Conservation (phyloP, 129 eudicot genomes). For the Pittosporum tobira region DNA sequence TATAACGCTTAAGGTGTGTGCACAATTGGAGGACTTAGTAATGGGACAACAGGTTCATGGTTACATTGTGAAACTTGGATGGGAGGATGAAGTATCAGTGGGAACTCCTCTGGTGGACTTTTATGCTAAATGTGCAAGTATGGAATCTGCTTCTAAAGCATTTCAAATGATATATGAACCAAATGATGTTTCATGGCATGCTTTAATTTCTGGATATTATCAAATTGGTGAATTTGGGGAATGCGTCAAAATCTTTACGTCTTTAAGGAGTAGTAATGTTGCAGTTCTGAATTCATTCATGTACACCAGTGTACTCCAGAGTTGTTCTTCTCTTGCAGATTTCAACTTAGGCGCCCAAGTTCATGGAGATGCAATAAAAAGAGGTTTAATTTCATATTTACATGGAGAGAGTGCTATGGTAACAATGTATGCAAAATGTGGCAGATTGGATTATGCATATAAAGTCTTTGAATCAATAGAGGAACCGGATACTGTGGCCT, state of each 20-base stretch:
- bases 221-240: conserved; percentile 29
- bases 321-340: conserved; percentile 34
- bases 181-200: conserved; percentile 46
- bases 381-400: conserved; percentile 38
- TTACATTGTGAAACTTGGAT: conserved; percentile 28
- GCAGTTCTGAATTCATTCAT: conserved; percentile 31
- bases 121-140: conserved; percentile 22
- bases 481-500: conserved; percentile 25
- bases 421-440: conserved; percentile 43
- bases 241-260: conserved; percentile 25
- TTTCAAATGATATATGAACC: conserved; percentile 31
- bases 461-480: conserved; percentile 21
- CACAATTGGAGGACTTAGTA: conserved; percentile 19
- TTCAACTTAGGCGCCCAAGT: conserved; percentile 36
- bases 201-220: conserved; percentile 31
- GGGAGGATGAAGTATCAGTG: conserved; percentile 26
- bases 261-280: conserved; percentile 20
- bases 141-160: conserved; percentile 25
- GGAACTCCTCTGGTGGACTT: conserved; percentile 32
- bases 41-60: conserved; percentile 36
- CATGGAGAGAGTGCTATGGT: conserved; percentile 42
- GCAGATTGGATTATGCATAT: conserved; percentile 28
- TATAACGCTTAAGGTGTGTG: conserved; percentile 26
- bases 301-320: conserved; percentile 38
- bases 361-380: conserved; percentile 41